Evolutionary conservation across 257 asterid species (phyloP), one percentile per base, ranked within the genome.

Genomic region (Solanum appendiculatum): DNA sequence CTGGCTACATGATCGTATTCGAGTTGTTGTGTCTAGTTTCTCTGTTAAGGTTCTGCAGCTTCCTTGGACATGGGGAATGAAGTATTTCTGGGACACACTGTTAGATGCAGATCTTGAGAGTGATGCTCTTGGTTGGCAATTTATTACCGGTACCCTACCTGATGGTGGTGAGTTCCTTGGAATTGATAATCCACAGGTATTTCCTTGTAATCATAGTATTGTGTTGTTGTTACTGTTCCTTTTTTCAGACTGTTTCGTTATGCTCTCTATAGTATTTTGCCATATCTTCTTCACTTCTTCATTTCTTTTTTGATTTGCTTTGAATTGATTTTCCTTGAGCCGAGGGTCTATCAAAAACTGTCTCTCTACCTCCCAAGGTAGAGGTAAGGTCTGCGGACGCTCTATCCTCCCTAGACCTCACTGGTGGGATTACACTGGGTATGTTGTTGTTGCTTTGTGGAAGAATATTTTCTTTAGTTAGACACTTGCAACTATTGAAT

Each of bases 61-160:
- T 80, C 98, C 99, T 6, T 96, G 98, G 98, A 93, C 97, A 89
- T 96, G 98, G 99, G 98, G 99, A 27, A 94, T 96, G 99, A 96
- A 96, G 91, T 96, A 96, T 87, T 96, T 96, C 64, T 96, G 98
- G 99, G 99, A 96, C 88, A 95, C 99, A 27, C 93, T 96, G 58
- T 88, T 95, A 42, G 99, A 95, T 87, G 99, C 98, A 1, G 99
- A 95, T 91, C 98, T 95, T 51, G 98, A 96, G 88, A 95, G 99
- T 29, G 99, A 96, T 88, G 97, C 99, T 77, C 99, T 95, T 60
- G 99, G 98, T 80, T 96, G 99, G 98, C 99, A 96, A 68, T 95
- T 94, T 85, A 96, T 94, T 63, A 91, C 98, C 16, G 98, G 98
- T 64, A 92, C 97, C 58, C 91, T 96, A 21, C 98, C 98, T 1